Evolutionary conservation across 2,329 filamentous ascomycete species (phyloP), one percentile per base, ranked within the genome.

Genomic region (Cyphellophora europaea): DNA sequence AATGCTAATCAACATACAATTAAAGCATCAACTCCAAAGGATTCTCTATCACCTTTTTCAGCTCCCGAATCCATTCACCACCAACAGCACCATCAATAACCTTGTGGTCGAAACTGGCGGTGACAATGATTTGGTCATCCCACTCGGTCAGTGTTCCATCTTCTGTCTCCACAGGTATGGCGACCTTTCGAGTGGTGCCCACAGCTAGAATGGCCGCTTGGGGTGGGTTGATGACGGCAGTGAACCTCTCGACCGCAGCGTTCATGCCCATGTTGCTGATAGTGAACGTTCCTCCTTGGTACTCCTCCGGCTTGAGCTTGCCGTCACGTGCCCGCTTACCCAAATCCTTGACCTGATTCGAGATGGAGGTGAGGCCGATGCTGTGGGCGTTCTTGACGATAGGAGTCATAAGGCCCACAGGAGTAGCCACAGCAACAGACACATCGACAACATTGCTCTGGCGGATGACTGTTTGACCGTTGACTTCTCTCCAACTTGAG

Each of bases 221-320:
- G 35, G 91, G 91, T 49, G 93, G 91, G 77, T 98, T 98, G 74
- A 98, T 94, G 57, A 98, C 83, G 50, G 91, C 91, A 34, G 91
- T 96, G 69, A 98, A 98, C 61, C 88, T 78, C 67, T 96, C 88
- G 45, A 98, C 81, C 33, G 91, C 89, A 31, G 79, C 58, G 76
- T 98, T 98, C 91, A 98, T 98, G 65, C 91, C 91, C 91, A 98
- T 93, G 78, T 98, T 98, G 69, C 85, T 93, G 67, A 98, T 96
- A 63, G 89, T 95, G 68, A 98, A 94, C 60, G 86, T 93, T 61
- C 91, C 91, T 37, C 91, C 91, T 73, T 95, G 89, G 78, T 93
- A 98, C 68, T 98, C 88, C 64, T 98, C 89, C 31, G 91, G 91
- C 81, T 96, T 96, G 53, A 98, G 82, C 79, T 96, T 98, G 67